Evolutionary conservation across 2,329 filamentous ascomycete species (phyloP).

Genomic region (Cladosporium velox): DNA sequence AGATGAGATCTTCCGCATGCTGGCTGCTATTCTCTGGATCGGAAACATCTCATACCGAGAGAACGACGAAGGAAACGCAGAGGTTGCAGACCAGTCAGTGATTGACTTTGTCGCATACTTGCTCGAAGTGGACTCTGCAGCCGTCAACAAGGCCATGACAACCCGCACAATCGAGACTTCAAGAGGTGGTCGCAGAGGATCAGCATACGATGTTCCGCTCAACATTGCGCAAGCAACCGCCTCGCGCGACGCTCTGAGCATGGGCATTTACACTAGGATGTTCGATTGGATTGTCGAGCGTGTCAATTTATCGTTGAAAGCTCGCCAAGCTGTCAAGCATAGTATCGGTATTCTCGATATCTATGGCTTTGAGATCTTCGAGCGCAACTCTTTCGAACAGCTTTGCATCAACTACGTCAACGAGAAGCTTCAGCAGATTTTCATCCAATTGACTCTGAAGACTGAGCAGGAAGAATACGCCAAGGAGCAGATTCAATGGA

Average conservation of each 20-base stretch:
- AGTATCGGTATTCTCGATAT: slow-evolving; percentile 97
- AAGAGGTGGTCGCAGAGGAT: slow-evolving; percentile 65
- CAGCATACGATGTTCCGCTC: slow-evolving; percentile 72
- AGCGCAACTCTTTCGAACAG: slow-evolving; percentile 98
- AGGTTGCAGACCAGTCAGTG: slow-evolving; percentile 83
- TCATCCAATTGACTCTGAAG: slow-evolving; percentile 95
- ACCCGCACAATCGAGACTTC: slow-evolving; percentile 79
- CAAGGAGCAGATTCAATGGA: slow-evolving; percentile 96
- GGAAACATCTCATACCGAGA: slow-evolving; percentile 92
- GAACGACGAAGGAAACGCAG: slow-evolving; percentile 84
- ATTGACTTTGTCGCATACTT: slow-evolving; percentile 94
- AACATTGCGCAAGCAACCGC: slow-evolving; percentile 84
- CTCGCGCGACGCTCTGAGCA: slow-evolving; percentile 87
- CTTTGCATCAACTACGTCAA: slow-evolving; percentile 99
- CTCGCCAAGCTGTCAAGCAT: slow-evolving; percentile 73
- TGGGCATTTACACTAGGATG: slow-evolving; percentile 95
- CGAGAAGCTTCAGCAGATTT: slow-evolving; percentile 98
- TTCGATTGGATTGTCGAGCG: slow-evolving; percentile 98
- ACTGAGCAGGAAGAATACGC: slow-evolving; percentile 98
- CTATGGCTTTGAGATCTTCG: slow-evolving; percentile 98
- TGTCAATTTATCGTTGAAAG: slow-evolving; percentile 84
- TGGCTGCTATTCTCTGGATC: slow-evolving; percentile 88
- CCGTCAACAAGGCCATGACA: slow-evolving; percentile 84
- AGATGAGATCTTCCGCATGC: slow-evolving; percentile 94
- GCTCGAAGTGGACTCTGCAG: slow-evolving; percentile 78